phyloP scores from a whole-genome alignment of 495 filamentous ascomycete species.

The Neurospora sp. region DNA sequence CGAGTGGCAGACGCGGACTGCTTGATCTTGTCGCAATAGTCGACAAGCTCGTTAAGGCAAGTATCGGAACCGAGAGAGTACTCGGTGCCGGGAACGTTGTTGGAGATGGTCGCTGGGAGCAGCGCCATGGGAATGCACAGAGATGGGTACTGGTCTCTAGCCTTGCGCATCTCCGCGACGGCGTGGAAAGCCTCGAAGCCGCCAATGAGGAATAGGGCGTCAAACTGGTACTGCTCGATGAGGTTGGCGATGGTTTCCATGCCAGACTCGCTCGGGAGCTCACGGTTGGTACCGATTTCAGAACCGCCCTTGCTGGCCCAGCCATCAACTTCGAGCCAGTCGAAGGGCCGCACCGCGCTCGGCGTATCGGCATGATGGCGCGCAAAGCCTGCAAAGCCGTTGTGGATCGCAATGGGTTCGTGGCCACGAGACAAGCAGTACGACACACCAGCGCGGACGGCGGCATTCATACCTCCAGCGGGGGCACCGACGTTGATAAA shows the following conservation, averaged over 20 bases:
- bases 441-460: slow-evolving; percentile 87
- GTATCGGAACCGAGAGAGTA: slow-evolving; percentile 96
- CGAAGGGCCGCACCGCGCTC: slow-evolving; percentile 71
- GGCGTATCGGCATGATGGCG: slow-evolving; percentile 81
- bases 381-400: slow-evolving; percentile 91
- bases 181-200: slow-evolving; percentile 97
- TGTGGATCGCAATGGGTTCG: slow-evolving; percentile 83
- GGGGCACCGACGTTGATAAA: slow-evolving; percentile 97
- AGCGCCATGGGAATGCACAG: slow-evolving; percentile 91
- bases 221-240: slow-evolving; percentile 78
- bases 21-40: slow-evolving; percentile 94
- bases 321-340: slow-evolving; percentile 87
- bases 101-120: slow-evolving; percentile 93
- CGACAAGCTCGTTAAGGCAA: slow-evolving; percentile 90
- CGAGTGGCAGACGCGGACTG: slow-evolving; percentile 91
- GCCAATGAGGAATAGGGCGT: slow-evolving; percentile 85
- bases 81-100: slow-evolving; percentile 97
- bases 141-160: slow-evolving; percentile 62
- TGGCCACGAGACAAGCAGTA: slow-evolving; percentile 94
- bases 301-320: slow-evolving; percentile 97
- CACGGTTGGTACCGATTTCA: slow-evolving; percentile 96
- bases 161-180: slow-evolving; percentile 73
- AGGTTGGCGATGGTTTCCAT: slow-evolving; percentile 73
- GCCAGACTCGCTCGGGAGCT: slow-evolving; percentile 73
- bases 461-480: slow-evolving; percentile 98